Base-by-base conservation (phyloP, 768 basidiomycete genomes). In the Tulasnella sp. region DNA sequence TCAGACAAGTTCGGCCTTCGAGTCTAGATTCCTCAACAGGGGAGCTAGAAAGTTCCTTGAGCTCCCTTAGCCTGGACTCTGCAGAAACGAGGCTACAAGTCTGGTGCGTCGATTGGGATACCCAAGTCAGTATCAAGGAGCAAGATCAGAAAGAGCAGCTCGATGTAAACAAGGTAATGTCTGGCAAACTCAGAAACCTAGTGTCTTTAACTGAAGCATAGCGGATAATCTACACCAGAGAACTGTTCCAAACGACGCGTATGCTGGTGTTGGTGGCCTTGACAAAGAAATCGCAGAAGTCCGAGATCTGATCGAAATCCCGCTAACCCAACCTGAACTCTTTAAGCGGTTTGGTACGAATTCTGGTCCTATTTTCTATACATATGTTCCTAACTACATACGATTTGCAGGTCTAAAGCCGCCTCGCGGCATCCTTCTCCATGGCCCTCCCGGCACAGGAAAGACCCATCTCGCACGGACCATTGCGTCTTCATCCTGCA, bases 391-490 rank as follows among this genome's bases (percentile, higher is more conserved):
- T 14, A n/a, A 39, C 71, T 19, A 27, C 27, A 68, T 31, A 18
- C 71, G 42, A 5, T 5, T 42, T 36, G 71, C 52, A 90, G 95
- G 94, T 46, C 88, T 99, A n/a, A 96, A 94, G 83, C 97, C 97
- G 21, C 97, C 97, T n/a, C 91, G 94, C 71, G 98, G 98, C 5
- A 93, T 99, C 71, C 89, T 99, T 27, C 89, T 99, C 1, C 93
- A 98, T 84, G 98, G 98, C 16, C 97, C 96, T 16, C 96, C 98
- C 3, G 98, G 98, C 48, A 99, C 98, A 12, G 98, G 98, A 21
- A 99, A 99, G 86, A 99, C 98, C 0, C 96, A 98, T 83, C 88
- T 99, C 2, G 97, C 98, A 16, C 92, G 96, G 81, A 94, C 96
- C 19, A 96, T 99, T 80, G 96, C 97, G 4, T 89, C 92, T 0